Percentiles rank a stretch among this genome's conserved stretches.
Evolutionary conservation across 345 rosid species (phyloP).

Genomic region (Laguncularia racemosa): DNA sequence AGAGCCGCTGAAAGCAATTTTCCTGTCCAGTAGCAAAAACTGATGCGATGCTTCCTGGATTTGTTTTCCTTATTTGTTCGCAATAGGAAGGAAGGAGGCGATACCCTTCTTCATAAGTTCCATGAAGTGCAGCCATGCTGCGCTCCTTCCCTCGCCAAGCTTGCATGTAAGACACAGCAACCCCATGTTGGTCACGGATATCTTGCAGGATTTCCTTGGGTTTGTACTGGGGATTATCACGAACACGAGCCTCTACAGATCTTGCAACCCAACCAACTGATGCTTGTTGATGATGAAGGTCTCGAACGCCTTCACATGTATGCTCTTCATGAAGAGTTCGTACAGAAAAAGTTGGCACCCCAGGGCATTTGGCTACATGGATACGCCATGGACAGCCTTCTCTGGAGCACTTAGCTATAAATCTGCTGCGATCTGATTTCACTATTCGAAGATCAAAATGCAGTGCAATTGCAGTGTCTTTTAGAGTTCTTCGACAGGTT

Average conservation of each 20-base stretch:
- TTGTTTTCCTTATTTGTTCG: conserved; percentile 71
- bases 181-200: conserved; percentile 93
- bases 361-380: conserved; percentile 96
- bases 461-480: conserved; percentile 89
- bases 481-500: conserved; percentile 89
- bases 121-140: conserved; percentile 99
- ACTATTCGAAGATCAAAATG: conserved; percentile 98
- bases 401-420: conserved; percentile 97
- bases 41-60: conserved; percentile 91
- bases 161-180: conserved; percentile 98
- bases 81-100: conserved; percentile 85
- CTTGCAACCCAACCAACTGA: conserved; percentile 99
- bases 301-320: conserved; percentile 91
- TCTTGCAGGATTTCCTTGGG: conserved; percentile 95
- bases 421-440: conserved; percentile 95
- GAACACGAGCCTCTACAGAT: conserved; percentile 85
- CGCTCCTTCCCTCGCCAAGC: conserved; percentile 99
- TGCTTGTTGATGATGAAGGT: conserved; percentile 97
- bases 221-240: conserved; percentile 93
- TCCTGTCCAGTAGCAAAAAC: conserved; percentile 78
- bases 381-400: conserved; percentile 99
- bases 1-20: conserved; percentile 92
- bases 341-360: conserved; percentile 74
- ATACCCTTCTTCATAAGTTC: conserved; percentile 96
- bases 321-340: conserved; percentile 90